A percentile compares a stretch with the other conserved stretches of the same genome.
phyloP scores from a whole-genome alignment of 306 rosid species.

The Casuarina glauca region DNA sequence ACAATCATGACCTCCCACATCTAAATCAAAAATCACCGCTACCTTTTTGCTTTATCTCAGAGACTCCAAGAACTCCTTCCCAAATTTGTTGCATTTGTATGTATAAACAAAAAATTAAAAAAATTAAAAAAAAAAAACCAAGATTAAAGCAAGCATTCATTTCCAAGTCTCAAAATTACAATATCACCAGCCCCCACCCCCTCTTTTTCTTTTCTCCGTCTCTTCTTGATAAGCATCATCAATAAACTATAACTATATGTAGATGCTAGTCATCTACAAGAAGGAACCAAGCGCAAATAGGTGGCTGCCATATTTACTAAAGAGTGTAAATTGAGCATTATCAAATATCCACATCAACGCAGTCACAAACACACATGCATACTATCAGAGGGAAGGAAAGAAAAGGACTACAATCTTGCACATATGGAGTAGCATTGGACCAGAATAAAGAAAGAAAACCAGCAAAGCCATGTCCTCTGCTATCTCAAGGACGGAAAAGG shows the following conservation, averaged over 20 bases:
- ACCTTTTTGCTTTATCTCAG: not conserved
- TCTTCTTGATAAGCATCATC: not conserved
- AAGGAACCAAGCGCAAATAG: not conserved
- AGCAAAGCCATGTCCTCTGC: not conserved
- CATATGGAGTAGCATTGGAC: not conserved
- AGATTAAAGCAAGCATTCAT: too few species aligned
- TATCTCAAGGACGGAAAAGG: slow-evolving; percentile 22
- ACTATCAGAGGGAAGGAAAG: too few species aligned
- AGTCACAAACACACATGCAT: not conserved
- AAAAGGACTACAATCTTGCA: not conserved
- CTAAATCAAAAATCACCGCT: not conserved
- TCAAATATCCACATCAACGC: not conserved
- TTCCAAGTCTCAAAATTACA: too few species aligned
- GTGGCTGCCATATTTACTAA: not conserved
- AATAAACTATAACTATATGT: not conserved
- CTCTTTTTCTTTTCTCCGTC: too few species aligned
- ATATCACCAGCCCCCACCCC: too few species aligned
- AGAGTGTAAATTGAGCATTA: not conserved
- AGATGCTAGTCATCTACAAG: not conserved
- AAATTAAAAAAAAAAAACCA: too few species aligned
- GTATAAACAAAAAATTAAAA: too few species aligned
- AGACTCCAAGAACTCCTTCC: not conserved
- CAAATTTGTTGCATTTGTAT: too few species aligned
- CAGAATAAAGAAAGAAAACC: slow-evolving; percentile 13
- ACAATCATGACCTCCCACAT: not conserved